A percentile compares a stretch with the other conserved stretches of the same genome.
Conservation (phyloP, 148 eudicot species). For the Camellia sinensis region DNA sequence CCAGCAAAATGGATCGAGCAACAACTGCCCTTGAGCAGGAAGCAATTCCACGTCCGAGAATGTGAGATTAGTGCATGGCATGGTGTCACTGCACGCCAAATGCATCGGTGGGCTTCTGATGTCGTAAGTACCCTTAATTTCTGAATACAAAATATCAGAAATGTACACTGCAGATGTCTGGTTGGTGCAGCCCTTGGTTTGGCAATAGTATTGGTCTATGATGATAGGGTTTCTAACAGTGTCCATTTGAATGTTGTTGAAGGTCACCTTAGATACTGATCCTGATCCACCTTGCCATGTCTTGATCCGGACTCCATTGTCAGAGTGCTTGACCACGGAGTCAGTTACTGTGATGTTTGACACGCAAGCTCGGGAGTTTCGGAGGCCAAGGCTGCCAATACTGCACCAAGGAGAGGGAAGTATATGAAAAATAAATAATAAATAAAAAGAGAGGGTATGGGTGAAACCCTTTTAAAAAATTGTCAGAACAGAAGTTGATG, state of each 20-base stretch:
- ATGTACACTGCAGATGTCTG: slow-evolving; percentile 69
- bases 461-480: not conserved
- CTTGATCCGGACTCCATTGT: slow-evolving; percentile 87
- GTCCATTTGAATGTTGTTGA: slow-evolving; percentile 72
- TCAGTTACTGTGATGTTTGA: slow-evolving; percentile 67
- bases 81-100: slow-evolving; percentile 63
- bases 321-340: slow-evolving; percentile 66
- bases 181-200: slow-evolving; percentile 49
- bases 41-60: slow-evolving; percentile 45
- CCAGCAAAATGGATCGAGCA: slow-evolving; percentile 64
- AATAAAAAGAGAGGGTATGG: not conserved
- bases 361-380: slow-evolving; percentile 75
- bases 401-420: slow-evolving; percentile 27
- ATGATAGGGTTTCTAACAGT: slow-evolving; percentile 81
- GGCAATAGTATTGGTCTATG: slow-evolving; percentile 88
- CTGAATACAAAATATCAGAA: slow-evolving; percentile 36
- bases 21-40: slow-evolving; percentile 36
- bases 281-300: slow-evolving; percentile 99
- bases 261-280: slow-evolving; percentile 59
- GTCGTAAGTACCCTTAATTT: slow-evolving; percentile 74
- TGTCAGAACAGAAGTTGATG: too few species aligned
- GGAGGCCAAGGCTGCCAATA: slow-evolving; percentile 88
- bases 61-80: slow-evolving; percentile 71
- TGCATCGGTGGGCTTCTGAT: slow-evolving; percentile 54
- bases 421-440: not conserved